A percentile compares a stretch with the other conserved stretches of the same genome.
phyloP scores from a whole-genome alignment of 352 stramenopile genomes.

The Globisporangium spinosum region DNA sequence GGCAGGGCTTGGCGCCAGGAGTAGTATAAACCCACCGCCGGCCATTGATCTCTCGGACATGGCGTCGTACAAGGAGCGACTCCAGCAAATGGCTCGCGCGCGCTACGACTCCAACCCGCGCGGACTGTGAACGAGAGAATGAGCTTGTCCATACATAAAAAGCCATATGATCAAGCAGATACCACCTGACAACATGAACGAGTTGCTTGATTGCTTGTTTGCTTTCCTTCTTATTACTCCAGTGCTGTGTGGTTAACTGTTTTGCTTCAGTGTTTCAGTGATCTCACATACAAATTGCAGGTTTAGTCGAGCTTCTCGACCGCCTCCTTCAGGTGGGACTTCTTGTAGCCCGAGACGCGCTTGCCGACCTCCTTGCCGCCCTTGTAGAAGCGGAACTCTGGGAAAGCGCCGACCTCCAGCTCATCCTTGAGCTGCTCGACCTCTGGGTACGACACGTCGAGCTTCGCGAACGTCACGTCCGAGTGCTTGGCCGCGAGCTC shows the following conservation, averaged over 20 bases:
- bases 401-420: constrained; percentile 64
- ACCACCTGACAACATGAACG: background rate
- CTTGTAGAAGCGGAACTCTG: constrained; percentile 88
- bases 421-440: constrained; percentile 75
- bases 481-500: constrained; percentile 61
- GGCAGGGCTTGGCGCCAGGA: constrained; percentile 47
- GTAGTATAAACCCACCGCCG: constrained; percentile 16
- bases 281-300: constrained; percentile 1
- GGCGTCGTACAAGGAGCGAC: constrained; percentile 57
- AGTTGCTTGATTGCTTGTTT: background rate
- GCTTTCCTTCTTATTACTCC: background rate
- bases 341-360: constrained; percentile 84
- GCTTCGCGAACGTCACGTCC: constrained; percentile 75
- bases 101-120: constrained; percentile 41
- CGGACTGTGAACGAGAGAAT: constrained; percentile 11
- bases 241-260: background rate
- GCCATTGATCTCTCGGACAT: constrained; percentile 44
- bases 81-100: constrained; percentile 54
- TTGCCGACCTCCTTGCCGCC: constrained; percentile 66
- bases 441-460: constrained; percentile 70
- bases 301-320: constrained; percentile 53
- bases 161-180: background rate
- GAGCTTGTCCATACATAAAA: background rate
- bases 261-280: background rate
- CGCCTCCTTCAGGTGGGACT: constrained; percentile 66